A percentile compares a stretch with the other conserved stretches of the same genome.
Conservation (phyloP, 2,329 filamentous ascomycete species). For the Penicillium polonicum region DNA sequence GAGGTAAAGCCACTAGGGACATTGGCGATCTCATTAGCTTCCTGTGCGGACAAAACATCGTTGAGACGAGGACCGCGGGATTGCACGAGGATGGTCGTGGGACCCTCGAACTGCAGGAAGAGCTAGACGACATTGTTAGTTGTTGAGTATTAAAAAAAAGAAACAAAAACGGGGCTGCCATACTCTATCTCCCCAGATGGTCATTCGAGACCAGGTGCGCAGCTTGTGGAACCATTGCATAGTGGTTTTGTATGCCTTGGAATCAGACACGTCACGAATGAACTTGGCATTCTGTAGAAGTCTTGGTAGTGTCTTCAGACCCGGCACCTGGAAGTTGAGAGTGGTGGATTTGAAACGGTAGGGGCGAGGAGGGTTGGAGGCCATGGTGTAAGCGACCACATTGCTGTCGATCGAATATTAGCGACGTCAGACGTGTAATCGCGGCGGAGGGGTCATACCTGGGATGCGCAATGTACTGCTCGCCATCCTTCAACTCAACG, state of each 20-base stretch:
- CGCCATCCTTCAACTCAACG: constrained; percentile 73
- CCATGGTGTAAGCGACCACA: constrained; percentile 84
- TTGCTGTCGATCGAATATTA: constrained; percentile 55
- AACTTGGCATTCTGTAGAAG: constrained; percentile 71
- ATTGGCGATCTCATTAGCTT: constrained; percentile 89
- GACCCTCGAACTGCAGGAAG: constrained; percentile 87
- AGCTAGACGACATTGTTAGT: constrained; percentile 48
- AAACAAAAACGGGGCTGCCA: constrained; percentile 22
- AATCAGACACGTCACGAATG: constrained; percentile 68
- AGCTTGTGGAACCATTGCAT: constrained; percentile 65
- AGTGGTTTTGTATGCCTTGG: constrained; percentile 69
- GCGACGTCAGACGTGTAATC: background rate
- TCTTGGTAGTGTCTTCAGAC: constrained; percentile 56
- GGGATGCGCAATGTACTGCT: constrained; percentile 89
- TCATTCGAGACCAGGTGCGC: constrained; percentile 73
- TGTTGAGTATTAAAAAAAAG: background rate
- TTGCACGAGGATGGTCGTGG: constrained; percentile 80
- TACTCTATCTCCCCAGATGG: constrained; percentile 87
- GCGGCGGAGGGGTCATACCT: constrained; percentile 42
- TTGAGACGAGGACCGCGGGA: constrained; percentile 76
- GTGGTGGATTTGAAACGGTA: constrained; percentile 81
- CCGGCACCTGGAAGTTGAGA: constrained; percentile 75
- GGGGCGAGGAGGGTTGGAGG: constrained; percentile 69
- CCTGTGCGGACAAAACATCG: constrained; percentile 72
- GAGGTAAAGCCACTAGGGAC: constrained; percentile 69